Conservation (phyloP, 192 early-diverging fungal genomes). For the Linnemannia schmuckeri region DNA sequence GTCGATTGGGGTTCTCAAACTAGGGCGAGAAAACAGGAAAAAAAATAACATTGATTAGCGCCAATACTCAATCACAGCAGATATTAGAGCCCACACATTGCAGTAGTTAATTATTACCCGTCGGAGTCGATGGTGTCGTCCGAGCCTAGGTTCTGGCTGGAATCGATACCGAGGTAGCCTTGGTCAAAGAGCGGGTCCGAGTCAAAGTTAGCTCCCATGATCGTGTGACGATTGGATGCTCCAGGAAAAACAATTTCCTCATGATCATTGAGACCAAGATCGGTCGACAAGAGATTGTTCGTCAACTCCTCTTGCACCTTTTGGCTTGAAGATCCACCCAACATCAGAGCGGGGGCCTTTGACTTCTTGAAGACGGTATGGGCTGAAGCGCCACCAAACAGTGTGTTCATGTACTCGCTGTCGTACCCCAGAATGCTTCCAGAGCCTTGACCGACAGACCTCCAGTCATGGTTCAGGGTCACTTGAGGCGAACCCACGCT, state of each 20-base stretch:
- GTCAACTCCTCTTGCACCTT: not conserved
- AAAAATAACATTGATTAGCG: not conserved
- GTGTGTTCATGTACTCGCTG: slow-evolving; percentile 17
- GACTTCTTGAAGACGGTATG: slow-evolving; percentile 37
- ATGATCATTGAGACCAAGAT: slow-evolving; percentile 18
- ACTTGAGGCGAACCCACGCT: slow-evolving; percentile 35
- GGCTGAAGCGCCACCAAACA: not conserved
- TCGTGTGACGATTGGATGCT: not conserved
- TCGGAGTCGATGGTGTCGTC: slow-evolving; percentile 45
- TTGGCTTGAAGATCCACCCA: slow-evolving; percentile 45
- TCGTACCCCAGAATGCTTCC: slow-evolving; percentile 12
- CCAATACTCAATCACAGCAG: not conserved
- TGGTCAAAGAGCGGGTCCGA: slow-evolving; percentile 25
- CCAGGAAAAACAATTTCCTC: not conserved
- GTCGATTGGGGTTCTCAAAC: slow-evolving; percentile 32
- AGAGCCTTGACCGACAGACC: not conserved
- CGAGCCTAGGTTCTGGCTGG: slow-evolving; percentile 24
- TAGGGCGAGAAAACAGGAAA: not conserved
- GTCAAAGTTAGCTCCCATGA: slow-evolving; percentile 14
- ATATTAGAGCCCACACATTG: not conserved
- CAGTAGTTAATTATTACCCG: slow-evolving; percentile 5
- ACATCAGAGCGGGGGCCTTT: slow-evolving; percentile 37
- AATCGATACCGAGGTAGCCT: slow-evolving; percentile 3
- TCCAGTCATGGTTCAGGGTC: slow-evolving; percentile 46
- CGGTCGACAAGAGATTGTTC: slow-evolving; percentile 14